Percentiles rank a stretch among this genome's conserved stretches.
Evolutionary conservation across 441 rosid genomes (phyloP).

Genomic region (Populus tomentosa): DNA sequence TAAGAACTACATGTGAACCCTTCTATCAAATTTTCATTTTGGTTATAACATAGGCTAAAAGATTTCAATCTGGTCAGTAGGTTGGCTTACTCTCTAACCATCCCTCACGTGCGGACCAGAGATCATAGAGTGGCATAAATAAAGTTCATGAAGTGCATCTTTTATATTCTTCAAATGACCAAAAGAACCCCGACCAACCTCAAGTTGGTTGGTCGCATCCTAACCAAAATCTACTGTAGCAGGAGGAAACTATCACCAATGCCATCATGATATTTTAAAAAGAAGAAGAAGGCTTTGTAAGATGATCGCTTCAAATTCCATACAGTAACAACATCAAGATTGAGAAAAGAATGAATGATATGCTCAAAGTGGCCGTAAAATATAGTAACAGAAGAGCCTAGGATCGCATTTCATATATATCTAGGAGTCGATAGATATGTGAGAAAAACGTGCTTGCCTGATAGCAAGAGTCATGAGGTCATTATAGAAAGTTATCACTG

Average conservation of each 20-base stretch:
- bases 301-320: neutral
- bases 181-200: neutral
- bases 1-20: neutral
- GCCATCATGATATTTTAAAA: neutral
- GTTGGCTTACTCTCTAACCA: no score
- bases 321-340: neutral
- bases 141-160: neutral
- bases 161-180: neutral
- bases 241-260: neutral
- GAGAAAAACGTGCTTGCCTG: neutral
- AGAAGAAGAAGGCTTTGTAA: neutral
- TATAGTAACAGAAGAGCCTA: neutral
- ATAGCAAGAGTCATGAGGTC: neutral
- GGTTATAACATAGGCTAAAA: neutral
- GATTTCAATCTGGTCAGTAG: no score
- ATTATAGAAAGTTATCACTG: neutral
- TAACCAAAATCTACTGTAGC: neutral
- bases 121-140: neutral
- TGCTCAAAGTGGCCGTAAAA: neutral
- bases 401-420: neutral
- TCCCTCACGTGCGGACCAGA: constrained; percentile 1
- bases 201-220: neutral
- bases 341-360: neutral
- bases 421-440: neutral
- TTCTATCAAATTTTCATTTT: neutral